Conservation (phyloP, 1,284 basidiomycete genomes). For the Trametes versicolor region DNA sequence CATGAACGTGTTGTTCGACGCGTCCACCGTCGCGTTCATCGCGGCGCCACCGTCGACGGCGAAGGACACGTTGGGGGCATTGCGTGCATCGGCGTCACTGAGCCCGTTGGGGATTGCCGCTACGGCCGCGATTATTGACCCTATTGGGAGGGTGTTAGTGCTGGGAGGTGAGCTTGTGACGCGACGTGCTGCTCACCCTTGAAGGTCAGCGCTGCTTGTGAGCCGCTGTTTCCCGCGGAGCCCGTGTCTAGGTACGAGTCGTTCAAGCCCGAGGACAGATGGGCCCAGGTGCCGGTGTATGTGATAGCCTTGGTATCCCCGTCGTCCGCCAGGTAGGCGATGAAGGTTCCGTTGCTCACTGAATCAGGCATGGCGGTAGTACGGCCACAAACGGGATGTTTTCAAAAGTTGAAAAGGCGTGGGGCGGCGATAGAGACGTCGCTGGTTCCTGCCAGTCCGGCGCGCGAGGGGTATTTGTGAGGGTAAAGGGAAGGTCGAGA, state of each 20-base stretch:
- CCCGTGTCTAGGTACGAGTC: conserved; percentile 13
- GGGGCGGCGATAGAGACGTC: not conserved
- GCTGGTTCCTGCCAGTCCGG: not conserved
- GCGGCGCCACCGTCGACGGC: conserved; percentile 9
- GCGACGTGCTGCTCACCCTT: not conserved
- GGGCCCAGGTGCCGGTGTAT: conserved; percentile 1
- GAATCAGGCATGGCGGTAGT: conserved; percentile 11
- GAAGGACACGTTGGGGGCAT: conserved; percentile 11
- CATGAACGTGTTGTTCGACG: conserved; percentile 3
- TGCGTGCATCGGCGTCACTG: not conserved
- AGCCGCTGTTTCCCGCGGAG: not conserved
- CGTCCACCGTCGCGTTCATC: not conserved
- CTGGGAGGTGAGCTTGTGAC: not conserved
- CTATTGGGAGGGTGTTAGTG: not conserved
- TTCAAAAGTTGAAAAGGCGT: not conserved
- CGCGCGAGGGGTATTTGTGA: not conserved
- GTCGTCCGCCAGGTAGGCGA: conserved; percentile 15
- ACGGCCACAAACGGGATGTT: not conserved
- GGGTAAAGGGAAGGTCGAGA: not conserved
- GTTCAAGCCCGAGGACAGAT: not conserved
- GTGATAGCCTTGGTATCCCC: conserved; percentile 9
- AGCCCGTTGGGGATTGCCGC: conserved; percentile 4
- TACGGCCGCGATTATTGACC: not conserved
- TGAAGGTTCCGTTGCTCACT: conserved; percentile 1
- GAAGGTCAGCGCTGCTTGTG: conserved; percentile 9